Evolutionary conservation across 2,329 filamentous ascomycete species (phyloP), one percentile per base, ranked within the genome.

Genomic region (Apiospora saccharicola): DNA sequence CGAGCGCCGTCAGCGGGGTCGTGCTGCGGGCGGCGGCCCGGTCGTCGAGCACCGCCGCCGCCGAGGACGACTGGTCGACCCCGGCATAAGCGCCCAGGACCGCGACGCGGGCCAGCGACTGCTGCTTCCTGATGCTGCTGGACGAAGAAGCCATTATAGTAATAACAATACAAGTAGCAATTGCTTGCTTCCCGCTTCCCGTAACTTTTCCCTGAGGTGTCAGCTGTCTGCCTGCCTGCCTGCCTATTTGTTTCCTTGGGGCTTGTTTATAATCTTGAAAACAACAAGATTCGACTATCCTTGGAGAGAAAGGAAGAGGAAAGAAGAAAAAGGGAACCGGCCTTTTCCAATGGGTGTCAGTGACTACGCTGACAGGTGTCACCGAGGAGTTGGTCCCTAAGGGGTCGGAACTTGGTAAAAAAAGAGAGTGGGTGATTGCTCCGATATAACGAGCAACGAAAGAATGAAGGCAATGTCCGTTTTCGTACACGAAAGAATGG

Each of bases 1-100:
- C 57, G 49, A 73, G 68, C 22, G 71, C 68, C 19, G 70, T 72
- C 44, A 73, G 30, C 10, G 71, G 71, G 7, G 71, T 69, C 41
- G 47, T 53, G 24, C 67, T 44, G 57, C 57, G 57, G 19, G 8
- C 30, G 7, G 57, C 34, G 19, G 57, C 26, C 26, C 2, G 26
- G 26, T 30, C 34, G 57, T 41, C 19, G 10, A n/a, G 34, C 34
- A 4, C 16, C 34, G 7, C 16, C 34, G 8, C 10, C 19, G 30
- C 13, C 51, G 51, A 8, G 37, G 37, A 16, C 24, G 12, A 4
- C 8, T 41, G 34, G 34, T 64, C 30, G 34, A 64, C 22, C 4
- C 57, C 19, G 57, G 57, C 30, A 5, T 64, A 51, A 6, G 44
- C 34, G 34, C 71, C 71, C 19, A 72, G 67, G 6, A 30, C 43